Percentiles rank a stretch among this genome's conserved stretches.
These are phyloP conservation scores for Teunomyces tritomae DNA, from an alignment of 805 yeast genomes.

Conservation along the genomic window DNA sequence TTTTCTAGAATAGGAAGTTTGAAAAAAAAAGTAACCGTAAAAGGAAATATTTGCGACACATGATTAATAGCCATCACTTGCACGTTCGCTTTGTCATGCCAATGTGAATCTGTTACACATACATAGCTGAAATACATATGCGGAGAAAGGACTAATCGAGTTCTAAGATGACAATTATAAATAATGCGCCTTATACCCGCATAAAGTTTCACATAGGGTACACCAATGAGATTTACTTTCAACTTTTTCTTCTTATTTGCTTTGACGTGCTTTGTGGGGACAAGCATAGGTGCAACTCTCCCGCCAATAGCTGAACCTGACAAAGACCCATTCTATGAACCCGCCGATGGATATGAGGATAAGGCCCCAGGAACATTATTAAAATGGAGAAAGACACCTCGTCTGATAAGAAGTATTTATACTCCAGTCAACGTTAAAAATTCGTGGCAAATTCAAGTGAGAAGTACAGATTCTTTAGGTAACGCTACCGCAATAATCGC, in stretches of 20 bases:
- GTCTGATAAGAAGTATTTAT: conserved; percentile 13
- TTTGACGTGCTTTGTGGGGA: not conserved
- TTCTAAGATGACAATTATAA: not conserved
- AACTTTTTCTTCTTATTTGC: not conserved
- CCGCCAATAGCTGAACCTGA: not conserved
- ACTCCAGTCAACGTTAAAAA: conserved; percentile 19
- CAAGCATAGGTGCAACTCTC: not conserved
- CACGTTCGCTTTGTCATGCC: too few relatives aligned
- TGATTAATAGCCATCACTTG: not conserved
- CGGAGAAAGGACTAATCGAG: not conserved
- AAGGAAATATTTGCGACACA: conserved; percentile 1
- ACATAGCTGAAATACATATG: not conserved
- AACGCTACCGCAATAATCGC: conserved; percentile 20
- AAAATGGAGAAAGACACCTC: conserved; percentile 19
- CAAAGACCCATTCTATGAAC: conserved; percentile 23
- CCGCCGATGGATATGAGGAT: conserved; percentile 21
- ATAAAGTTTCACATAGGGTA: not conserved
- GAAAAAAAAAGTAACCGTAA: not conserved
- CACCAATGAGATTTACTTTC: not conserved
- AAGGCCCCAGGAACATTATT: conserved; percentile 22
- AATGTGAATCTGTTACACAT: too few relatives aligned
- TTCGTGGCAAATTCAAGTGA: conserved; percentile 20
- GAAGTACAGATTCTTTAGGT: conserved; percentile 19
- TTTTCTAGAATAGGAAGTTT: not conserved
- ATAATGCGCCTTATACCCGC: not conserved